A percentile compares a stretch with the other conserved stretches of the same genome.
These are phyloP conservation scores for Plenodomus biglobosus DNA, from an alignment of 2,329 filamentous ascomycete species.

Conservation along the genomic window DNA sequence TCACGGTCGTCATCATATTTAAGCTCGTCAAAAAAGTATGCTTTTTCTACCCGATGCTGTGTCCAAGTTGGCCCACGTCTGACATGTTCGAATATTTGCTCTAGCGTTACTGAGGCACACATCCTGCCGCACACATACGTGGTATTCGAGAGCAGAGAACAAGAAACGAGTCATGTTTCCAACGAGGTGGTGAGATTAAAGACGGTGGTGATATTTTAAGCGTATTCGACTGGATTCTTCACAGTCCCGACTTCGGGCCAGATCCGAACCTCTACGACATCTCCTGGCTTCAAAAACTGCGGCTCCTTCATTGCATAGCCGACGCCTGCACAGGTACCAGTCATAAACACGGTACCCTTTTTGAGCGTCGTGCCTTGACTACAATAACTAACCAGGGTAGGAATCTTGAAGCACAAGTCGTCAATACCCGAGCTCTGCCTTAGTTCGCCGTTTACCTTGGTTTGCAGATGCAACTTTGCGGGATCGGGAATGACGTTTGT, in stretches of 20 bases:
- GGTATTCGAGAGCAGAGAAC: too few species aligned
- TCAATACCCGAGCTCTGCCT: constrained; percentile 54
- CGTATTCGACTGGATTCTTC: constrained; percentile 37
- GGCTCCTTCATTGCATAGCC: constrained; percentile 48
- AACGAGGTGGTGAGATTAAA: too few species aligned
- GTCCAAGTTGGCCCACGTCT: too few species aligned
- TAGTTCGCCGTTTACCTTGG: constrained; percentile 52
- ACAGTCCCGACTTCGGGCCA: constrained; percentile 36
- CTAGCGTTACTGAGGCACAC: too few species aligned
- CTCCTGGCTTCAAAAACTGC: constrained; percentile 40
- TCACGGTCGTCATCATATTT: background rate
- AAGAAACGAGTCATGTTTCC: too few species aligned
- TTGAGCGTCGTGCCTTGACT: constrained; percentile 51
- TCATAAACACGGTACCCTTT: constrained; percentile 55
- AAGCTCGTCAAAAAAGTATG: background rate
- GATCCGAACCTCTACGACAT: constrained; percentile 39
- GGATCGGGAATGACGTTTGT: constrained; percentile 50
- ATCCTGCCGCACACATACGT: too few species aligned
- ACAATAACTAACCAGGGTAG: constrained; percentile 50
- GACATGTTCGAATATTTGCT: too few species aligned
- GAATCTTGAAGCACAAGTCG: constrained; percentile 53
- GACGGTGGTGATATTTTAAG: constrained; percentile 3
- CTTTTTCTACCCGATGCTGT: background rate
- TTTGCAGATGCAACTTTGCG: constrained; percentile 47
- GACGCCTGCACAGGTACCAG: constrained; percentile 47